Percentiles rank a stretch among this genome's conserved stretches.
Evolutionary conservation across 305 asterid genomes (phyloP).

Genomic region (Vinca major): DNA sequence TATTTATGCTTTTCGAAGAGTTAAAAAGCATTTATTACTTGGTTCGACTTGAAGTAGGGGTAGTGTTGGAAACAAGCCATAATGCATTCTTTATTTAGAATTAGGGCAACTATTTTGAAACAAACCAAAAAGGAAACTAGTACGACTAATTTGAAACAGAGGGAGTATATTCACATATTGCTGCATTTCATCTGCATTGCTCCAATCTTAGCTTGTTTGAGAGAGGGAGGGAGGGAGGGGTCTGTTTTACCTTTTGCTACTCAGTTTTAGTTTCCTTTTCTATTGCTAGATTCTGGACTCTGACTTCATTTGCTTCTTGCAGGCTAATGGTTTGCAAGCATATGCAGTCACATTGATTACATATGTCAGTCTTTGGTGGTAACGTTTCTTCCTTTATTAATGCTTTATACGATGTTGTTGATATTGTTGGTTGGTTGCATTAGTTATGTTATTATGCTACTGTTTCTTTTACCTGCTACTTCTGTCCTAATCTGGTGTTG

Average conservation of each 20-base stretch:
- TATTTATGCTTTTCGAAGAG: too few species aligned
- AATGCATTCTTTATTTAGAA: too few species aligned
- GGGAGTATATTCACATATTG: too few species aligned
- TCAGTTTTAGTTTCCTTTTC: neutral
- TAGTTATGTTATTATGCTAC: neutral
- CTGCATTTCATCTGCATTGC: too few species aligned
- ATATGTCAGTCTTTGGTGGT: constrained; percentile 88
- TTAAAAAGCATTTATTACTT: too few species aligned
- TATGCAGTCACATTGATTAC: constrained; percentile 62
- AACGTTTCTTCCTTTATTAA: constrained; percentile 19
- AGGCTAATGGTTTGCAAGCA: constrained; percentile 85
- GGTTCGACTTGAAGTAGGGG: too few species aligned
- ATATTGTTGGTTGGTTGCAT: neutral
- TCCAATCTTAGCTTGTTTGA: neutral
- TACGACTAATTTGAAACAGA: too few species aligned
- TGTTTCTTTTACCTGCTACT: neutral
- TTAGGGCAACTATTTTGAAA: too few species aligned
- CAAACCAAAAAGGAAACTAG: too few species aligned
- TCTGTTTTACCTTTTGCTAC: neutral
- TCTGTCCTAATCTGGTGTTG: neutral
- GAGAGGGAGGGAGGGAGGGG: too few species aligned
- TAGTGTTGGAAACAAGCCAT: too few species aligned
- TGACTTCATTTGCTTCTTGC: constrained; percentile 25
- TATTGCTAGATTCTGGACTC: constrained; percentile 2
- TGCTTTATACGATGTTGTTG: neutral